phyloP scores from a whole-genome alignment of 2,329 filamentous ascomycete genomes.

The Penicillium sp. region DNA sequence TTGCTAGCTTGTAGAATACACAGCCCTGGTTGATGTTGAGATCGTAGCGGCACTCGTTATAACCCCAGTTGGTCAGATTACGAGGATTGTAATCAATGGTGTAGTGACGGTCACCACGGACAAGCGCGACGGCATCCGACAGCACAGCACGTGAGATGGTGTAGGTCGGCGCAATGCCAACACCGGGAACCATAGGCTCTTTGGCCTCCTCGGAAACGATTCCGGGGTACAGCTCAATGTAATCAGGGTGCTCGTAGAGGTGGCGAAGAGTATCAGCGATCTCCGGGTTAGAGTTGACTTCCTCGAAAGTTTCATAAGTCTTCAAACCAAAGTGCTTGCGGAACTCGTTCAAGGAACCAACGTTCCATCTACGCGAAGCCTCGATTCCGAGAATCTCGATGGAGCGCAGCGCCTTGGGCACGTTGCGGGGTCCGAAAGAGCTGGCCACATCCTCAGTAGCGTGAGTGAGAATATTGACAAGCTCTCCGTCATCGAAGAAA shows the following conservation, averaged over 20 bases:
- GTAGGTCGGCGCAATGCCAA: constrained; percentile 72
- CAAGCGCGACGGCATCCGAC: constrained; percentile 75
- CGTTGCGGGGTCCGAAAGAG: constrained; percentile 71
- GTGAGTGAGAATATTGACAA: constrained; percentile 66
- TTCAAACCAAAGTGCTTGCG: constrained; percentile 77
- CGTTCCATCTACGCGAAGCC: constrained; percentile 72
- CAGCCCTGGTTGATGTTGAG: constrained; percentile 74
- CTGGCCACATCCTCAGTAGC: constrained; percentile 67
- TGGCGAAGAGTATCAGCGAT: constrained; percentile 65
- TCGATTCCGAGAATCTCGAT: constrained; percentile 80
- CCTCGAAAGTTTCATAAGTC: constrained; percentile 73
- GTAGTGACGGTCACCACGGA: constrained; percentile 76
- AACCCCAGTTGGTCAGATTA: constrained; percentile 81
- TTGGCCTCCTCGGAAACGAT: constrained; percentile 75
- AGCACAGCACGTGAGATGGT: constrained; percentile 75
- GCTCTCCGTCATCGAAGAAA: constrained; percentile 70
- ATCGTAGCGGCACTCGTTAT: constrained; percentile 71
- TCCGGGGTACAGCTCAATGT: constrained; percentile 77
- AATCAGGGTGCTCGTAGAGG: constrained; percentile 70
- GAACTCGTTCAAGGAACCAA: constrained; percentile 80
- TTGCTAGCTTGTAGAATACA: constrained; percentile 80
- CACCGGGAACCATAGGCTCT: constrained; percentile 68
- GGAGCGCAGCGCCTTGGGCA: constrained; percentile 70
- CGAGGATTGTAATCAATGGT: constrained; percentile 73
- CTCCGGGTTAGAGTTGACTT: constrained; percentile 75